Percentiles rank a stretch among this genome's conserved stretches.
Conservation (phyloP, 306 rosid genomes). For the Geum urbanum region DNA sequence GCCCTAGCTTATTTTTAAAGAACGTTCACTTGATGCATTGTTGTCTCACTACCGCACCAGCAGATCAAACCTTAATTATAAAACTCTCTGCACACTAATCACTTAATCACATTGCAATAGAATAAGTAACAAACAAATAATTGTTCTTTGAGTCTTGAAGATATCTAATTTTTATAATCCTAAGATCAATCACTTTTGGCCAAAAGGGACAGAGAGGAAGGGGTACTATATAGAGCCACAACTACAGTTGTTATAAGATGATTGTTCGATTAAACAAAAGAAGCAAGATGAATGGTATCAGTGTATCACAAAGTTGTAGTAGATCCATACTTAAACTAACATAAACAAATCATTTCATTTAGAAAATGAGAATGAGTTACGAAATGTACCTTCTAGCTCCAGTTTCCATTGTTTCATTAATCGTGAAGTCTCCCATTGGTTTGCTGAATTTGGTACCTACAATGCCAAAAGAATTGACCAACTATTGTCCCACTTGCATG, state of each 20-base stretch:
- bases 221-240: not conserved
- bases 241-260: not conserved
- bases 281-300: not conserved
- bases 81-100: not conserved
- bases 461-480: conserved; percentile 10
- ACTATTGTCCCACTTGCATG: not conserved
- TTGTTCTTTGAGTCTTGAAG: not conserved
- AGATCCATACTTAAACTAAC: not conserved
- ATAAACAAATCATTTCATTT: not conserved
- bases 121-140: not conserved
- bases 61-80: not conserved
- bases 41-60: not conserved
- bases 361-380: not conserved
- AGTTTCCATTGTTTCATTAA: conserved; percentile 2
- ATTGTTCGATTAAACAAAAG: not conserved
- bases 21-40: not conserved
- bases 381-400: not conserved
- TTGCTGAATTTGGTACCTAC: not conserved
- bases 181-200: not conserved
- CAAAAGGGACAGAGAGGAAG: not conserved
- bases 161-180: not conserved
- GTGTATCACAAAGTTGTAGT: not conserved
- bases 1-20: no score
- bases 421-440: conserved; percentile 9
- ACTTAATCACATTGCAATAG: not conserved